phyloP scores from a whole-genome alignment of 2,329 filamentous ascomycete species.

The Tolypocladium inflatum region DNA sequence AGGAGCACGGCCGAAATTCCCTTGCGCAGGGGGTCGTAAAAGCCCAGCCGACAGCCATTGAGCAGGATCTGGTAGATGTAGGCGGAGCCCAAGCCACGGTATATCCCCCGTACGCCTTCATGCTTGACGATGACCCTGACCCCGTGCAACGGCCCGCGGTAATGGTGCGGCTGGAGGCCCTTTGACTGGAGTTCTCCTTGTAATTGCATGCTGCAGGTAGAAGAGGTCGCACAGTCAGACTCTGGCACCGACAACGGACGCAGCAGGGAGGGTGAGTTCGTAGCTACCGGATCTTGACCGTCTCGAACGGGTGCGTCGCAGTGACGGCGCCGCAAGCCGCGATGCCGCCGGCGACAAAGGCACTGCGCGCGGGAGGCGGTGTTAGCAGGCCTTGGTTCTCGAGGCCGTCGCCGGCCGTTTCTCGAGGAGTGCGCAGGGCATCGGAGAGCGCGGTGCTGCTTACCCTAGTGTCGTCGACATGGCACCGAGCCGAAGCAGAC shows the following conservation, averaged over 20 bases:
- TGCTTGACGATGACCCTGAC: slow-evolving; percentile 83
- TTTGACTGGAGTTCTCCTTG: slow-evolving; percentile 92
- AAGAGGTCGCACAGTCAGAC: not conserved
- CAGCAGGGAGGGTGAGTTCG: not conserved
- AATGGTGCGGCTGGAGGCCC: slow-evolving; percentile 75
- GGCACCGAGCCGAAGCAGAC: not conserved
- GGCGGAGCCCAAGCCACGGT: slow-evolving; percentile 82
- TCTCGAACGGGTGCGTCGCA: slow-evolving; percentile 96
- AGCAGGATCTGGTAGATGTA: slow-evolving; percentile 95
- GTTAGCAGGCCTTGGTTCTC: slow-evolving; percentile 3
- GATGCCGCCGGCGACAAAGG: slow-evolving; percentile 92
- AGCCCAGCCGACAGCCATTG: slow-evolving; percentile 91
- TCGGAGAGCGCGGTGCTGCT: not conserved
- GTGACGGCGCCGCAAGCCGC: slow-evolving; percentile 96
- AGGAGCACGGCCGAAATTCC: slow-evolving; percentile 60
- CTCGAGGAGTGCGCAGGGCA: slow-evolving; percentile 1
- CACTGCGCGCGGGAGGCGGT: slow-evolving; percentile 33
- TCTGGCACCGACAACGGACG: not conserved
- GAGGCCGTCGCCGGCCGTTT: not conserved
- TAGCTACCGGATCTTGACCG: slow-evolving; percentile 87
- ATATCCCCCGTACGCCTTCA: slow-evolving; percentile 76
- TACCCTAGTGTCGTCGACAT: slow-evolving; percentile 31
- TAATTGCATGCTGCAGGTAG: slow-evolving; percentile 64
- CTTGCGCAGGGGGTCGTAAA: slow-evolving; percentile 90
- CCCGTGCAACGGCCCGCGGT: slow-evolving; percentile 85